Evolutionary conservation across 306 rosid species (phyloP).

Genomic region (Hippophae gyantsensis): DNA sequence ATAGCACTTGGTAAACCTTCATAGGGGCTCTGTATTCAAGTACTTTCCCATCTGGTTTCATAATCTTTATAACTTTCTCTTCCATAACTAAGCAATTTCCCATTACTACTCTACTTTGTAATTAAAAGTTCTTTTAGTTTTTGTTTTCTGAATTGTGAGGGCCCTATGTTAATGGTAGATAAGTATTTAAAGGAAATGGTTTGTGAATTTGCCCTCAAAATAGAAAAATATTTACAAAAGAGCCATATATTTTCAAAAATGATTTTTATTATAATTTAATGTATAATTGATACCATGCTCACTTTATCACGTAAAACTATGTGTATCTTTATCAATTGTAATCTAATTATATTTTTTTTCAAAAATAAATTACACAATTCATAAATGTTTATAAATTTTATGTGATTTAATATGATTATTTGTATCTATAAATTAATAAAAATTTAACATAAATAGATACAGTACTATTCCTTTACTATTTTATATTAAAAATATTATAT

Average conservation of each 20-base stretch:
- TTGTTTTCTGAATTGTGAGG: constrained; percentile 14
- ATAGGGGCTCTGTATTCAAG: constrained; percentile 62
- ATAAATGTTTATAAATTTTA: too few relatives aligned
- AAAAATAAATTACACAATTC: too few relatives aligned
- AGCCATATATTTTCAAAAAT: constrained; percentile 7
- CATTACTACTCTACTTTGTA: constrained; percentile 29
- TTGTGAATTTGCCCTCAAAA: constrained; percentile 21
- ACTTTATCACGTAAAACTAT: too few relatives aligned
- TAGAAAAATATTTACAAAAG: constrained; percentile 29
- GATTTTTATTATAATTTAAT: too few relatives aligned
- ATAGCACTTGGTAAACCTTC: constrained; percentile 41
- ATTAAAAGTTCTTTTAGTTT: background rate
- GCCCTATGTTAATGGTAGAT: constrained; percentile 10
- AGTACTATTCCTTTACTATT: too few relatives aligned
- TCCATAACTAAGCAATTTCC: constrained; percentile 67
- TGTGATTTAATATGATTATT: too few relatives aligned
- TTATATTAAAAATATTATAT: too few relatives aligned
- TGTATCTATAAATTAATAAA: too few relatives aligned
- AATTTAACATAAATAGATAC: too few relatives aligned
- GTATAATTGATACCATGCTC: too few relatives aligned
- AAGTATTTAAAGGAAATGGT: constrained; percentile 32
- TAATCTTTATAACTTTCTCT: constrained; percentile 41
- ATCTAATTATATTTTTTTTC: too few relatives aligned
- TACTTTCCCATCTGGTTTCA: constrained; percentile 67
- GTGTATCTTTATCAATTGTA: too few relatives aligned